Evolutionary conservation across 768 basidiomycete genomes (phyloP).

Genomic region (Hericium rajendrae): DNA sequence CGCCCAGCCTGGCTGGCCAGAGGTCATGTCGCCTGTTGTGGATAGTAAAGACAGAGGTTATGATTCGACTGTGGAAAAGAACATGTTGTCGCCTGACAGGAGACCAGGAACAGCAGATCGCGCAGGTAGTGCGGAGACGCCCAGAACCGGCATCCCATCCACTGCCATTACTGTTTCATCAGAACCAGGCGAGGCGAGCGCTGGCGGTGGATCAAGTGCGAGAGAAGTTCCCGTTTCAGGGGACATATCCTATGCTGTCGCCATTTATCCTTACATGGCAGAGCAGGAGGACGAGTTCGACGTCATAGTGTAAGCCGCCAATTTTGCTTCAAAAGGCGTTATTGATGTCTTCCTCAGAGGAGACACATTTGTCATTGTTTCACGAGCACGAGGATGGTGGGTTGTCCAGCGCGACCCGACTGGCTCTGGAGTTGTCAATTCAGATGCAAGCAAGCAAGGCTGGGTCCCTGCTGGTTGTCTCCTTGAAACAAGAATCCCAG

Average conservation of each 20-base stretch:
- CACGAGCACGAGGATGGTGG: conserved; percentile 98
- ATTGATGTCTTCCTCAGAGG: conserved; percentile 39
- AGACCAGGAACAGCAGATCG: conserved; percentile 9
- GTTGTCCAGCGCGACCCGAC: conserved; percentile 92
- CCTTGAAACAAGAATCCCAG: conserved; percentile 86
- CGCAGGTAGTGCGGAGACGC: conserved; percentile 8
- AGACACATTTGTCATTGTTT: conserved; percentile 88
- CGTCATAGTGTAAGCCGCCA: conserved; percentile 73
- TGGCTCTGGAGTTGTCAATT: conserved; percentile 69
- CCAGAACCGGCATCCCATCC: conserved; percentile 29
- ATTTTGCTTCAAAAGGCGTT: neutral
- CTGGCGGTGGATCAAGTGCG: conserved; percentile 15
- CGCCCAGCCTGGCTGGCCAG: conserved; percentile 70
- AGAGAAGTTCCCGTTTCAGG: conserved; percentile 25
- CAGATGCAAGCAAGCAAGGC: conserved; percentile 74
- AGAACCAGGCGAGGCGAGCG: conserved; percentile 20
- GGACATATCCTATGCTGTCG: conserved; percentile 87
- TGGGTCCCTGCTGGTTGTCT: conserved; percentile 99
- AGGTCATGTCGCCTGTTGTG: conserved; percentile 50
- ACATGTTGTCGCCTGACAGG: neutral
- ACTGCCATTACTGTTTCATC: conserved; percentile 14
- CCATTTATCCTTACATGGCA: conserved; percentile 98
- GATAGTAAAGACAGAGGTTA: conserved; percentile 35
- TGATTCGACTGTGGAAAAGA: conserved; percentile 21
- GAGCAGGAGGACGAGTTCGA: conserved; percentile 99